Evolutionary conservation across 2,329 filamentous ascomycete species (phyloP).

Genomic region (Ophiocordyceps unilateralis): DNA sequence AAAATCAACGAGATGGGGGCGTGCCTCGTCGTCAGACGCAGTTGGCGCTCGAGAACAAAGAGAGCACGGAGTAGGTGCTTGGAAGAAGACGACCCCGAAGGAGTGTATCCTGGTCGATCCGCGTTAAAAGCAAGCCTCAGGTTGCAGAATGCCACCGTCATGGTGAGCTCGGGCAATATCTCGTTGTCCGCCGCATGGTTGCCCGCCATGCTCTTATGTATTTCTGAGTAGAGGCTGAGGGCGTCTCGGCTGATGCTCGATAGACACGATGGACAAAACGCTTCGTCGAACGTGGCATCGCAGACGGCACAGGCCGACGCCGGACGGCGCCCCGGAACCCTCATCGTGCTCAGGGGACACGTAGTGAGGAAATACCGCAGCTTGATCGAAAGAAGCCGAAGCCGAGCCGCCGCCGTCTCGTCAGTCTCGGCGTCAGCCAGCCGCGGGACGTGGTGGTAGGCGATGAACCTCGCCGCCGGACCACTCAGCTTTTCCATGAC

Average conservation of each 20-base stretch:
- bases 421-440: constrained; percentile 13
- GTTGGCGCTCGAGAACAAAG: constrained; percentile 30
- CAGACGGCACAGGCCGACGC: constrained; percentile 10
- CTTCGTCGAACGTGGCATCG: constrained; percentile 5
- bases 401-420: constrained; percentile 8
- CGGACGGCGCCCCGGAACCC: constrained; percentile 6
- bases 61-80: constrained; percentile 28
- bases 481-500: constrained; percentile 25
- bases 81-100: constrained; percentile 5
- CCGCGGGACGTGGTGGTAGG: constrained; percentile 17
- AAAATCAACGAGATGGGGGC: constrained; percentile 30
- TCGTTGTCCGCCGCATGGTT: constrained; percentile 4
- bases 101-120: not conserved
- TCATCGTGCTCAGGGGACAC: constrained; percentile 11
- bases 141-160: constrained; percentile 17
- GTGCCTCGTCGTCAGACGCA: constrained; percentile 26
- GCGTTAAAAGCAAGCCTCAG: constrained; percentile 12
- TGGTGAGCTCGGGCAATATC: constrained; percentile 15
- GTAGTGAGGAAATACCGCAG: constrained; percentile 27
- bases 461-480: constrained; percentile 21
- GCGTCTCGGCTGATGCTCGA: constrained; percentile 7
- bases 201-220: constrained; percentile 1
- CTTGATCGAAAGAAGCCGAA: constrained; percentile 21
- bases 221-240: constrained; percentile 6
- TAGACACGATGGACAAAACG: constrained; percentile 9